These are phyloP conservation scores for Ophiosphaerella narmari DNA, from an alignment of 2,329 filamentous ascomycete genomes.

Conservation along the genomic window DNA sequence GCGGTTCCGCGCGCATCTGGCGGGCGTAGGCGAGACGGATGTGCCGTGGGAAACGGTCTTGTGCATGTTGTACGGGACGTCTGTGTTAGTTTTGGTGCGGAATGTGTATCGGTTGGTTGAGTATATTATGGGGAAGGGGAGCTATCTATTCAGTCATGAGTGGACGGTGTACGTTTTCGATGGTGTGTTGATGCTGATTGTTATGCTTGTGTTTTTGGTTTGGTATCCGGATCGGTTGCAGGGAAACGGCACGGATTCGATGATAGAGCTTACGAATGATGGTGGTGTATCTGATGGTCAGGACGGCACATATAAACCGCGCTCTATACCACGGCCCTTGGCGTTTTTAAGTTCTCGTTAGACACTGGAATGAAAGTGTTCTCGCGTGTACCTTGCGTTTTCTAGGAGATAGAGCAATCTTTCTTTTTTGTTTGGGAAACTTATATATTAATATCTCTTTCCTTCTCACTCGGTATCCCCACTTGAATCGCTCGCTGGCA, in stretches of 20 bases:
- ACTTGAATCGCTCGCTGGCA: too few relatives aligned
- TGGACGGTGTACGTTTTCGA: conserved; percentile 59
- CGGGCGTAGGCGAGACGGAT: conserved; percentile 6
- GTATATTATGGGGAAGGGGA: conserved; percentile 43
- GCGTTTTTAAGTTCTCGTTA: too few relatives aligned
- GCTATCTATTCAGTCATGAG: conserved; percentile 55
- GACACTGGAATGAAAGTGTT: too few relatives aligned
- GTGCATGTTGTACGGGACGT: conserved; percentile 42
- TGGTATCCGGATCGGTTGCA: conserved; percentile 14
- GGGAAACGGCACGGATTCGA: neutral
- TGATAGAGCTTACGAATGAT: conserved; percentile 9
- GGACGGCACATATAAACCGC: too few relatives aligned
- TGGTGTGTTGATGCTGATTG: conserved; percentile 49
- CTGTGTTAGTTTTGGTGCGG: conserved; percentile 50
- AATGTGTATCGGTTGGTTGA: conserved; percentile 54
- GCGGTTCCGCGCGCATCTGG: conserved; percentile 40
- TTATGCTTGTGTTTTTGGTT: conserved; percentile 11
- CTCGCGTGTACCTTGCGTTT: too few relatives aligned
- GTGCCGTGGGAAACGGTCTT: conserved; percentile 40
- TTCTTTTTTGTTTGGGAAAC: too few relatives aligned
- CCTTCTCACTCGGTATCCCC: too few relatives aligned
- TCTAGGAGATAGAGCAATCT: too few relatives aligned
- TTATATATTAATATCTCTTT: too few relatives aligned
- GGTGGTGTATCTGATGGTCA: neutral
- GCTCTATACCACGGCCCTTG: too few relatives aligned